Evolutionary conservation across 2,329 filamentous ascomycete species (phyloP), one percentile per base, ranked within the genome.

Genomic region (Cercospora sojina): DNA sequence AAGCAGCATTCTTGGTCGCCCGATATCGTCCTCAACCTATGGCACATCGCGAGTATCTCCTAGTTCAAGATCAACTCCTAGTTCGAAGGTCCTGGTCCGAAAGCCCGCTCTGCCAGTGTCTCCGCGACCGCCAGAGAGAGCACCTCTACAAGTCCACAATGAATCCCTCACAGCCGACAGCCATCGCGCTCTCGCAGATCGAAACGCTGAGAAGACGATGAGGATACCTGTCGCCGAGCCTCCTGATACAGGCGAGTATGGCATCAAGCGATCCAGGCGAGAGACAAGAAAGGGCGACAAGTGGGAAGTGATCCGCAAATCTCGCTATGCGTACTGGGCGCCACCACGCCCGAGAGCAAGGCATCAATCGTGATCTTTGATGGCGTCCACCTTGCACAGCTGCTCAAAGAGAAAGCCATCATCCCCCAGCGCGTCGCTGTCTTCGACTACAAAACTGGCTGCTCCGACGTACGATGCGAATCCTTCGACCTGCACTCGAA

Each of bases 331-430:
- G 5, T 67, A 67, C n/a, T 67, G 65, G 65, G 62, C 60, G 16
- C 57, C 64, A 12, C 27, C n/a, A 23, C 10, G 55, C n/a, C 23
- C 38, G 25, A 59, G 35, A 18, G 25, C 9, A 23, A 43, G 32
- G 58, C 16, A 23, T 56, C n/a, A 64, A 13, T 57, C 31, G 16
- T 57, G 53, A 57, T 31, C 18, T 9, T 57, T 23, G 27, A 13
- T 13, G 31, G 23, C 29, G 20, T 49, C 13, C 10, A 5, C 1
- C 7, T 49, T 49, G 25, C 60, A 64, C 18, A 65, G 23, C 27
- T 59, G 64, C 32, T 68, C 66, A 31, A 68, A 70, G 6, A 70
- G 41, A 18, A 68, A 68, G 1, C 66, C 66, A 53, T 64, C 64
- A 16, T 66, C 35, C 3, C 64, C 64, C 31, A 70, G 38, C 8